A percentile compares a stretch with the other conserved stretches of the same genome.
Conservation (phyloP, 495 filamentous ascomycete species). For the Rhypophila decipiens region DNA sequence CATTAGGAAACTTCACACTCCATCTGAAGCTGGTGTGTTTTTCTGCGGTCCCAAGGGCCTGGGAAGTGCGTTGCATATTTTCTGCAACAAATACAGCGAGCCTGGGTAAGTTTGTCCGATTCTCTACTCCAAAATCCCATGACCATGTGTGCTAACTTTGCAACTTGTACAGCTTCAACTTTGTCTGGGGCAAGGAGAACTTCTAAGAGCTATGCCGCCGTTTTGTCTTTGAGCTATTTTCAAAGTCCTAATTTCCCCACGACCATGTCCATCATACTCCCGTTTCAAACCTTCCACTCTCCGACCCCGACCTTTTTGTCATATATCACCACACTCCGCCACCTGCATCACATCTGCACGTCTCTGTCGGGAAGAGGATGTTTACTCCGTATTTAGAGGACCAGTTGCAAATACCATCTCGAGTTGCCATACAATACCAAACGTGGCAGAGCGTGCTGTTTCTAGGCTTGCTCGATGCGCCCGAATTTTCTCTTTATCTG, state of each 20-base stretch:
- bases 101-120: constrained; percentile 48
- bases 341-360: background rate
- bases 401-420: too few relatives aligned
- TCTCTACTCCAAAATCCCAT: background rate
- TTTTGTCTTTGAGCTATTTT: background rate
- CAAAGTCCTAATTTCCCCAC: background rate
- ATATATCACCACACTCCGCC: too few relatives aligned
- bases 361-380: too few relatives aligned
- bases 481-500: constrained; percentile 1
- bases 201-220: constrained; percentile 41
- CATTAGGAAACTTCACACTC: constrained; percentile 65
- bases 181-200: constrained; percentile 73
- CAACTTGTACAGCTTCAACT: constrained; percentile 39
- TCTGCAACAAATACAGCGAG: constrained; percentile 72
- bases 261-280: too few relatives aligned
- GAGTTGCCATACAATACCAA: too few relatives aligned
- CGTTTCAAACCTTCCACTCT: too few relatives aligned
- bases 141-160: constrained; percentile 1
- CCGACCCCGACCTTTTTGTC: too few relatives aligned
- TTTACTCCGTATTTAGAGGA: too few relatives aligned
- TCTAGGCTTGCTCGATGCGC: background rate
- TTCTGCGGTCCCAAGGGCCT: constrained; percentile 72
- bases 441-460: too few relatives aligned
- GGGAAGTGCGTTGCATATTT: constrained; percentile 62
- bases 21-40: constrained; percentile 70